Base-by-base conservation (phyloP, 805 yeast genomes). In the Candida orba region DNA sequence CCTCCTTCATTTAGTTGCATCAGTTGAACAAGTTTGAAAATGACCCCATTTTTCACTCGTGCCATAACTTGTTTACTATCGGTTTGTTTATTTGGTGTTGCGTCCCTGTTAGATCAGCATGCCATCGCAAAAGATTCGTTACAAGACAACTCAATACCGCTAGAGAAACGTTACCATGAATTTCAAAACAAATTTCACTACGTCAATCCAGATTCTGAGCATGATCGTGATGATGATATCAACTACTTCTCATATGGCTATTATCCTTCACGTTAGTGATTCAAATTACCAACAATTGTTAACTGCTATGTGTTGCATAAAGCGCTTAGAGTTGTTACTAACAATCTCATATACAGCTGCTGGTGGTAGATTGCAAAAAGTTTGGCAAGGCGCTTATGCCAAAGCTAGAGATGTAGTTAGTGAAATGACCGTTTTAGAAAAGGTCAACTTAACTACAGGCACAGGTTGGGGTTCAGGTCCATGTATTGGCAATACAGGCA, bases 381-480 rank as follows among this genome's bases (percentile, higher is more conserved):
- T 69, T 15, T 79, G 85, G 86, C 73, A 68, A 47, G 68, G 65
- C 14, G 84, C 84, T 2, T 78, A 69, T 54, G 71, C 67, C 15
- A 72, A 72, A 42, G 84, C 84, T 3, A 63, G 76, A 46, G 72
- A 67, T 43, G 56, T 78, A 27, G 82, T 78, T 15, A 72, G 72
- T 43, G 73, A 72, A 47, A 72, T 79, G 76, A 67, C 81, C 4
- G 68, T 73, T 33, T 61, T 69, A 15, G 85, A 79, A 54, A 79
- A 78, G 51, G 81, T 76, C 24, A 79, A 79, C 54, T 22, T 40
- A 29, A 40, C 43, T 17, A 74, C 82, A 4, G 84, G 84, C 15
- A 76, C 78, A 13, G 81, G 81, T 17, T 77, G 80, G 76, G 78
- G 78, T 2, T 67, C 76, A 25, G 82, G 81, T 6, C 79, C 79